A percentile compares a stretch with the other conserved stretches of the same genome.
Conservation (phyloP, 495 filamentous ascomycete species). For the Penicillium roqueforti region DNA sequence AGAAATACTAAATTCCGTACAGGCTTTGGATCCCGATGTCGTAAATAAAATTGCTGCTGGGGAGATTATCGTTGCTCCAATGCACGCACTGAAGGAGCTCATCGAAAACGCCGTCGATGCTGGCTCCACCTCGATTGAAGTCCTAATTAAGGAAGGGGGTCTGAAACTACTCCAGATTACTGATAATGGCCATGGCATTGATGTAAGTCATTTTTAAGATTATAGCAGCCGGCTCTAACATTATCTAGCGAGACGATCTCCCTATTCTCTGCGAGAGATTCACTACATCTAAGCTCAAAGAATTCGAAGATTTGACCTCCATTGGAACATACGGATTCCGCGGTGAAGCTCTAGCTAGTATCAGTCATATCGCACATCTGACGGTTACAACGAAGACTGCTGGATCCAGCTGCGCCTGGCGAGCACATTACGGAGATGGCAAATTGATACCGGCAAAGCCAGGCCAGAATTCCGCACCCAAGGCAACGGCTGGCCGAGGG, state of each 20-base stretch:
- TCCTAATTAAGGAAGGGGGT: constrained; percentile 94
- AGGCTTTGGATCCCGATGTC: constrained; percentile 92
- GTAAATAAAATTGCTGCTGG: constrained; percentile 99
- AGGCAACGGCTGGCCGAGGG: constrained; percentile 81
- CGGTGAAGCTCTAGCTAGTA: constrained; percentile 94
- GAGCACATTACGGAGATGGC: constrained; percentile 80
- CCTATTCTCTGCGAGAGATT: constrained; percentile 94
- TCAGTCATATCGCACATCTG: constrained; percentile 96
- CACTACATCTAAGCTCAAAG: constrained; percentile 93
- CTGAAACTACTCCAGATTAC: constrained; percentile 96
- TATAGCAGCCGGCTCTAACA: constrained; percentile 4
- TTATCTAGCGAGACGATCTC: constrained; percentile 73
- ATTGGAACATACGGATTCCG: constrained; percentile 97
- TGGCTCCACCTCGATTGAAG: constrained; percentile 85
- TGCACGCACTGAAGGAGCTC: constrained; percentile 94
- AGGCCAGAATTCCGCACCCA: constrained; percentile 85
- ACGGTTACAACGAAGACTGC: constrained; percentile 92
- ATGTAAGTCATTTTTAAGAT: constrained; percentile 50
- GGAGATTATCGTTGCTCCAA: constrained; percentile 96
- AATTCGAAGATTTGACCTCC: constrained; percentile 86
- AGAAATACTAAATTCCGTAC: neutral
- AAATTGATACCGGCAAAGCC: constrained; percentile 83
- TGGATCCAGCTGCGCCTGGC: constrained; percentile 85
- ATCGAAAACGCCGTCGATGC: constrained; percentile 98
- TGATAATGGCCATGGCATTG: constrained; percentile 95